Conservation (phyloP, 2,329 filamentous ascomycete species). For the Hymenoscyphus albidus region DNA sequence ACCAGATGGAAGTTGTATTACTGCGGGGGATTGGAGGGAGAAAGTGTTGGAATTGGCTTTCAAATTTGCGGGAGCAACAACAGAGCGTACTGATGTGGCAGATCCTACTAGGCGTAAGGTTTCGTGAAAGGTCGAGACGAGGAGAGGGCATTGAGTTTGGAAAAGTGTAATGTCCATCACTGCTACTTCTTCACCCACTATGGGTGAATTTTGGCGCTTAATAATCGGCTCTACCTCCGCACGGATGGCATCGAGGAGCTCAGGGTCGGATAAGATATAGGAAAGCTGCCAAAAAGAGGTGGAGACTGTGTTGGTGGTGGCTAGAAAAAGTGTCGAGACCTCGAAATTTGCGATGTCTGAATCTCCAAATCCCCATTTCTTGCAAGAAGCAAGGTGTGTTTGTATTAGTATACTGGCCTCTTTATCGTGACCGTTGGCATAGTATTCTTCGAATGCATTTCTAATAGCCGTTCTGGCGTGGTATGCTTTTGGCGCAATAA, state of each 20-base stretch:
- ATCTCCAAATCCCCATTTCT: constrained; percentile 32
- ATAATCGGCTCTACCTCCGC: constrained; percentile 33
- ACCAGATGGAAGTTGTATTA: constrained; percentile 44
- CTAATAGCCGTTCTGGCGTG: constrained; percentile 38
- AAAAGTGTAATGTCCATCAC: constrained; percentile 31
- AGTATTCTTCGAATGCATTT: constrained; percentile 34
- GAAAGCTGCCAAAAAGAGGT: constrained; percentile 40
- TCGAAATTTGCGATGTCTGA: constrained; percentile 37
- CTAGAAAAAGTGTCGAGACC: constrained; percentile 33
- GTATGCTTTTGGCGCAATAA: constrained; percentile 36
- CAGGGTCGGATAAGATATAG: constrained; percentile 34
- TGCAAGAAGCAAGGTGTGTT: constrained; percentile 30
- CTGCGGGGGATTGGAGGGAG: constrained; percentile 40
- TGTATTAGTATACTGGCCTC: constrained; percentile 30
- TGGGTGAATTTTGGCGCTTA: constrained; percentile 5
- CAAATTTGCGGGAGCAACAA: constrained; percentile 42
- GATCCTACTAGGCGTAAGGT: constrained; percentile 41
- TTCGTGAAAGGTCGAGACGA: constrained; percentile 45
- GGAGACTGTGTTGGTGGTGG: constrained; percentile 39
- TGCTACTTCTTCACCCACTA: constrained; percentile 14
- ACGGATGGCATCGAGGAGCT: constrained; percentile 32
- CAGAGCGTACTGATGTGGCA: constrained; percentile 39
- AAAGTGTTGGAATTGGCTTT: constrained; percentile 36
- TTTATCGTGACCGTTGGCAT: constrained; percentile 30
- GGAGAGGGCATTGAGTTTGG: constrained; percentile 39